Base-by-base conservation (phyloP, 768 basidiomycete genomes). In the Scleroderma bovista region DNA sequence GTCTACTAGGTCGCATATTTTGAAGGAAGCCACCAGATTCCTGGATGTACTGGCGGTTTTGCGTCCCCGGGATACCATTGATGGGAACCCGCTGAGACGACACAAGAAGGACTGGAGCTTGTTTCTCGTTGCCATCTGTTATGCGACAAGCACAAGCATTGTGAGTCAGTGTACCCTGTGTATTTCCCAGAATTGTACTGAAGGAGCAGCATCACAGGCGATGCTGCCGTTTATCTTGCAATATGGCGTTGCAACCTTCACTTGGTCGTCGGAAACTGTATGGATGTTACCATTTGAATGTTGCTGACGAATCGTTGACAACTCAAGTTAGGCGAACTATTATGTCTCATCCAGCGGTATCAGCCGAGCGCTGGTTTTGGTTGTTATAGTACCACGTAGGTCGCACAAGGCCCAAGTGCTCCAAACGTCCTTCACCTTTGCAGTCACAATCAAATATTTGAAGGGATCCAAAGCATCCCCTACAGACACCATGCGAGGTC, bases 41-140 rank as follows among this genome's bases (percentile, higher is more conserved):
- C 71, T 94, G 44, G 77, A 74, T 44, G 92, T 92, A 7, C 74
- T 97, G 50, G 69, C 75, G 15, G 72, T 88, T 8, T 79, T 92
- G 48, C 53, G 75, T 3, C 88, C 88, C 1, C 54, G 59, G 3
- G 59, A 56, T 12, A 51, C 65, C 57, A 50, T 33, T 12, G 53
- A 59, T 48, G 23, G 46, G 13, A 76, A 74, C 48, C 69, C 75
- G 26, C 61, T 75, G 39, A 77, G 75, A 58, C 57, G 48, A 47
- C 60, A 51, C 26, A 67, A 59, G 51, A 73, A 72, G 50, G 83
- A 90, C 54, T 90, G 86, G 84, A 86, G 75, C 56, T 58, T 93
- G 56, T 71, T 75, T 5, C 64, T 82, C 5, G 34, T 88, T 36
- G 82, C 75, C 1, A 47, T 76, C 34, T 76, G 72, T 5, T 82